A percentile compares a stretch with the other conserved stretches of the same genome.
Conservation (phyloP, 2,329 filamentous ascomycete genomes). For the Trichoderma aggressivum region DNA sequence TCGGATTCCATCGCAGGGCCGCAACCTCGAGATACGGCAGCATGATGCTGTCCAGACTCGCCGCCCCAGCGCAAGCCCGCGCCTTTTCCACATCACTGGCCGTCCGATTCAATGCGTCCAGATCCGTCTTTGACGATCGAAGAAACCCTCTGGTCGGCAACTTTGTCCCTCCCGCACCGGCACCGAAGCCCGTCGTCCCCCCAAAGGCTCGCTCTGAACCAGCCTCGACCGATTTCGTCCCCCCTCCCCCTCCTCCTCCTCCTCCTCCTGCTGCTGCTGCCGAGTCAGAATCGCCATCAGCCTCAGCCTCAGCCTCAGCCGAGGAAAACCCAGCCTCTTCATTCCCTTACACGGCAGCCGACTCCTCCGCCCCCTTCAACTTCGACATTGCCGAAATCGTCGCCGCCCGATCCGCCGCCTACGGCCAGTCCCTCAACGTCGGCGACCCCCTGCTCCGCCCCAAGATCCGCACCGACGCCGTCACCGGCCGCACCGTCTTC, state of each 20-base stretch:
- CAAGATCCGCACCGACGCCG: conserved; percentile 30
- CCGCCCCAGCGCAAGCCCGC: conserved; percentile 25
- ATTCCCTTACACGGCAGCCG: conserved; percentile 30
- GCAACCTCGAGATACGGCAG: conserved; percentile 28
- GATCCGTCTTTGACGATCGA: conserved; percentile 20
- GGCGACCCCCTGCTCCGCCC: conserved; percentile 29
- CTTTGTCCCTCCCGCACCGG: conserved; percentile 20
- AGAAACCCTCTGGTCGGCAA: conserved; percentile 34
- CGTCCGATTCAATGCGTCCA: conserved; percentile 24
- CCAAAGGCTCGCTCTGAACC: conserved; percentile 19
- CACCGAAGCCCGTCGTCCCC: conserved; percentile 2
- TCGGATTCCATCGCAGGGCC: conserved; percentile 24
- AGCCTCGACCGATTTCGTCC: conserved; percentile 17
- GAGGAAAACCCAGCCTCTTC: background rate
- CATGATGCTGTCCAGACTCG: conserved; percentile 32
- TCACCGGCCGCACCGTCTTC: conserved; percentile 41
- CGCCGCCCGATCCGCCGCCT: conserved; percentile 30
- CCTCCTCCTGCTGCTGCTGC: conserved; percentile 22
- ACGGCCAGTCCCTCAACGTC: conserved; percentile 22
- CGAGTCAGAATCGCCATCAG: conserved; percentile 1
- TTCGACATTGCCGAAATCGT: conserved; percentile 38
- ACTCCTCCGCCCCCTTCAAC: conserved; percentile 21
- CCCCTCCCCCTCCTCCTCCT: conserved; percentile 25
- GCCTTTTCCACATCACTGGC: conserved; percentile 34
- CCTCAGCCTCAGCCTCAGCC: background rate